phyloP scores from a whole-genome alignment of 1,139 yeast genomes.

The Sugiyamaella neomexicana region DNA sequence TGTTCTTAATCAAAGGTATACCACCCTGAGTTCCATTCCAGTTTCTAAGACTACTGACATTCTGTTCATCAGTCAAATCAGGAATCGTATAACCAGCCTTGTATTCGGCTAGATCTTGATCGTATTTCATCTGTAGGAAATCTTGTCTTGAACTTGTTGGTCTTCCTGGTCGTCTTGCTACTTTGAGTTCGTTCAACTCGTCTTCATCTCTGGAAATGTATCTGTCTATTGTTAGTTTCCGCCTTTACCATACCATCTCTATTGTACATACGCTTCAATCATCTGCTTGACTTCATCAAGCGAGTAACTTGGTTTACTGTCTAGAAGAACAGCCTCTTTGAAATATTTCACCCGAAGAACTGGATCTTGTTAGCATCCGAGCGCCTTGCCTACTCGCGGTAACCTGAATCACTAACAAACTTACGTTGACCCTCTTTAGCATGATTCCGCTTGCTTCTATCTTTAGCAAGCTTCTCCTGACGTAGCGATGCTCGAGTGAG shows the following conservation, averaged over 20 bases:
- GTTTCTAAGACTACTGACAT: constrained; percentile 57
- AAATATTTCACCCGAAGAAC: constrained; percentile 54
- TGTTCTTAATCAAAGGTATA: constrained; percentile 56
- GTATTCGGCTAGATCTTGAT: constrained; percentile 61
- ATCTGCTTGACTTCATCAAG: constrained; percentile 60
- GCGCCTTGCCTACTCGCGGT: background rate
- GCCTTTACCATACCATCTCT: background rate
- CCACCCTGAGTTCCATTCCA: constrained; percentile 91
- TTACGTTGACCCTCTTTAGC: constrained; percentile 46
- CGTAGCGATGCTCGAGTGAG: constrained; percentile 82
- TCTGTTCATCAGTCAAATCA: constrained; percentile 60
- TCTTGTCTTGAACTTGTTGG: constrained; percentile 75
- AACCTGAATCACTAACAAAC: background rate
- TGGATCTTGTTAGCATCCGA: background rate
- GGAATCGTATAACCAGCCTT: constrained; percentile 73
- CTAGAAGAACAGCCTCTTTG: constrained; percentile 58
- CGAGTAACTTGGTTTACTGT: constrained; percentile 48
- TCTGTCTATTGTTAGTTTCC: constrained; percentile 9
- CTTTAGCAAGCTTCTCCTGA: constrained; percentile 64
- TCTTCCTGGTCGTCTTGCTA: constrained; percentile 78
- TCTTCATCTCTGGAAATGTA: constrained; percentile 50
- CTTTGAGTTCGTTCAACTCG: constrained; percentile 60
- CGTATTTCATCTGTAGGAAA: constrained; percentile 58
- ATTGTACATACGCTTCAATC: constrained; percentile 47
- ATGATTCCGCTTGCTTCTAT: constrained; percentile 60